Evolutionary conservation across 2,329 filamentous ascomycete genomes (phyloP).

Genomic region (Talaromyces piceae): DNA sequence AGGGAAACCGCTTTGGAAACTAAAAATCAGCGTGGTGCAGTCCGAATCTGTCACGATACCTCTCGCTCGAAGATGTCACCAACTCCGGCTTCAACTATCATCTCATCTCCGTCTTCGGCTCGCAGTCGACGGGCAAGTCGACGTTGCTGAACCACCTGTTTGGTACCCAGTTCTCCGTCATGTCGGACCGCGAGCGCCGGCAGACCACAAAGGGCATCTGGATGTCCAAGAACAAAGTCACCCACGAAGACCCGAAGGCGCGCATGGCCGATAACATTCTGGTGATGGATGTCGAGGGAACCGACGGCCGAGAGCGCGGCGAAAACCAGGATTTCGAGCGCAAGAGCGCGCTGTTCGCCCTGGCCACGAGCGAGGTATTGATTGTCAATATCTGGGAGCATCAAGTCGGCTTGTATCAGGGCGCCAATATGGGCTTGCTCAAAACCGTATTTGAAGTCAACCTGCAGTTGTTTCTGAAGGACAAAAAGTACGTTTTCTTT

Average conservation of each 20-base stretch:
- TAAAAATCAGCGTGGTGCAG: no score
- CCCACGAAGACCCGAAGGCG: slow-evolving; percentile 32
- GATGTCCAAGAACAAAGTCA: slow-evolving; percentile 93
- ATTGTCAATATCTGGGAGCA: slow-evolving; percentile 99
- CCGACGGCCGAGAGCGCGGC: slow-evolving; percentile 88
- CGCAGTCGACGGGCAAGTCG: slow-evolving; percentile 96
- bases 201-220: slow-evolving; percentile 99
- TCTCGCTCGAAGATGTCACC: slow-evolving; percentile 70
- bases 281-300: slow-evolving; percentile 98
- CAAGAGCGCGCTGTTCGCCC: slow-evolving; percentile 93
- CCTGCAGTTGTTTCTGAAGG: slow-evolving; percentile 90
- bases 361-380: slow-evolving; percentile 94
- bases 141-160: slow-evolving; percentile 95
- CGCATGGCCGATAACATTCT: slow-evolving; percentile 95
- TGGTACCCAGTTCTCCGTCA: slow-evolving; percentile 91
- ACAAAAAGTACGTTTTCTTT: slow-evolving; percentile 63
- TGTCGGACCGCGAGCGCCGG: slow-evolving; percentile 87
- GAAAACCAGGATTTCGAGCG: slow-evolving; percentile 99
- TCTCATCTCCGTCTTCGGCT: slow-evolving; percentile 96
- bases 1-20: no score
- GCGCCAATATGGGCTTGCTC: slow-evolving; percentile 95
- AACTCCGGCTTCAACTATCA: slow-evolving; percentile 98
- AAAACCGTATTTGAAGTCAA: slow-evolving; percentile 99
- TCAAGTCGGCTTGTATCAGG: slow-evolving; percentile 95
- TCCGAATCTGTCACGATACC: slow-evolving; percentile 70